Conservation (phyloP, 257 asterid genomes). For the Solanum tarapatanum region DNA sequence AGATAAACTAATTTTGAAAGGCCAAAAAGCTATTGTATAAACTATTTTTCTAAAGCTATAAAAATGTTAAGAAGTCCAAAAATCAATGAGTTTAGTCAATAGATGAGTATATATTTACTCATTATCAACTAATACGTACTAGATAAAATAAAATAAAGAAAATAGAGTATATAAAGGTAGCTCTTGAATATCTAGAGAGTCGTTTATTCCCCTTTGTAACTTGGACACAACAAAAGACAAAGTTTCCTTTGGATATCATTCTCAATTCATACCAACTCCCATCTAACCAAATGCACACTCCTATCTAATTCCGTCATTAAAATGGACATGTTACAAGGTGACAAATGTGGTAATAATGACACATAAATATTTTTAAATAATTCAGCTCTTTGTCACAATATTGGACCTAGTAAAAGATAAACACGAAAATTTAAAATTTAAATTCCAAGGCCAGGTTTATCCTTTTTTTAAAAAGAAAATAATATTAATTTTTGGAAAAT, state of each 20-base stretch:
- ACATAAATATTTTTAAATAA: not conserved
- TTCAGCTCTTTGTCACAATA: not conserved
- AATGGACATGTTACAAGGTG: not conserved
- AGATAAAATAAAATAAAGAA: not conserved
- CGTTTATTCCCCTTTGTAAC: not conserved
- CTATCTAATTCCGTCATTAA: slow-evolving; percentile 17
- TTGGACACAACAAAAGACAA: not conserved
- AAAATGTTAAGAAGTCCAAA: not conserved
- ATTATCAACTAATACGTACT: not conserved
- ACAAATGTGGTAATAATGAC: not conserved
- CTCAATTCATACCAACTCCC: slow-evolving; percentile 14
- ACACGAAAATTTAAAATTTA: not conserved
- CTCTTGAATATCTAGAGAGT: not conserved
- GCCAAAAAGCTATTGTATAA: no score
- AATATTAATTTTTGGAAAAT: not conserved
- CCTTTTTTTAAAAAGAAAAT: not conserved
- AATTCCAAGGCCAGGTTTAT: not conserved
- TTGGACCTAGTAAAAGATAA: not conserved
- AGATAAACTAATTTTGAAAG: no score
- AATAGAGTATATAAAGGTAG: not conserved
- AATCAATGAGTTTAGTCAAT: not conserved
- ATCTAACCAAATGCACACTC: slow-evolving; percentile 3
- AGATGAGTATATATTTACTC: not conserved
- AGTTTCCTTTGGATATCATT: not conserved
- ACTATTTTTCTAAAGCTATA: not conserved